A percentile compares a stretch with the other conserved stretches of the same genome.
phyloP scores from a whole-genome alignment of 2,329 filamentous ascomycete genomes.

The Cercospora berteroae region DNA sequence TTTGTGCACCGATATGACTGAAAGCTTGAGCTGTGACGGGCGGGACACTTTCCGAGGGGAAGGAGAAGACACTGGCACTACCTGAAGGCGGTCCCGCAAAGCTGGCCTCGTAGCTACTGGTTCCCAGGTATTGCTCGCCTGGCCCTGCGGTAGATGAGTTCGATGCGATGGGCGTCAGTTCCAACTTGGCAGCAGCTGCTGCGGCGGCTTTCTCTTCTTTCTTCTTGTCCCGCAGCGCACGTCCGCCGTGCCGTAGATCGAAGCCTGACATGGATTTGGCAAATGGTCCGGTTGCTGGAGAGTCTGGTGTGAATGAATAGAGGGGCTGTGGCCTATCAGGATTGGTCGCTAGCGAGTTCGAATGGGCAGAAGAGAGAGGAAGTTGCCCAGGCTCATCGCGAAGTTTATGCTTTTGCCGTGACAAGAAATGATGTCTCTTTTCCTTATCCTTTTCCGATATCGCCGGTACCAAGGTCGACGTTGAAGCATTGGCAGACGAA shows the following conservation, averaged over 20 bases:
- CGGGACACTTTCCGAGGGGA: slow-evolving; percentile 35
- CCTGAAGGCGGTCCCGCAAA: slow-evolving; percentile 32
- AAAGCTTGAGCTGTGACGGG: slow-evolving; percentile 41
- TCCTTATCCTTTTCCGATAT: slow-evolving; percentile 64
- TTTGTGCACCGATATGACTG: slow-evolving; percentile 46
- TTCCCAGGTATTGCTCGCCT: slow-evolving; percentile 30
- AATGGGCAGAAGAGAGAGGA: slow-evolving; percentile 71
- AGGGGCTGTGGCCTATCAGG: slow-evolving; percentile 71
- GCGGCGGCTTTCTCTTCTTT: slow-evolving; percentile 52
- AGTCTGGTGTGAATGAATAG: slow-evolving; percentile 77
- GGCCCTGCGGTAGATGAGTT: slow-evolving; percentile 32
- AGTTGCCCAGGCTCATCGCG: slow-evolving; percentile 65
- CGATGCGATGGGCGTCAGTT: slow-evolving; percentile 34
- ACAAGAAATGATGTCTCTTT: slow-evolving; percentile 76
- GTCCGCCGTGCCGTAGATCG: slow-evolving; percentile 73
- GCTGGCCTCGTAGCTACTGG: slow-evolving; percentile 29
- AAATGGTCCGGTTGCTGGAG: slow-evolving; percentile 69
- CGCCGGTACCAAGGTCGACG: slow-evolving; percentile 69
- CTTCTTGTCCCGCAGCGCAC: slow-evolving; percentile 72
- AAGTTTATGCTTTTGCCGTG: slow-evolving; percentile 74
- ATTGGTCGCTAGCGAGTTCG: slow-evolving; percentile 73
- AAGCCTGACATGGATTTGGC: slow-evolving; percentile 78
- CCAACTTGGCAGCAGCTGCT: slow-evolving; percentile 38
- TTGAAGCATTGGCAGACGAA: slow-evolving; percentile 71
- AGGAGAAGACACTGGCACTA: slow-evolving; percentile 34